Base-by-base conservation (phyloP, 2,329 filamentous ascomycete species). In the Phaeoacremonium minimum region DNA sequence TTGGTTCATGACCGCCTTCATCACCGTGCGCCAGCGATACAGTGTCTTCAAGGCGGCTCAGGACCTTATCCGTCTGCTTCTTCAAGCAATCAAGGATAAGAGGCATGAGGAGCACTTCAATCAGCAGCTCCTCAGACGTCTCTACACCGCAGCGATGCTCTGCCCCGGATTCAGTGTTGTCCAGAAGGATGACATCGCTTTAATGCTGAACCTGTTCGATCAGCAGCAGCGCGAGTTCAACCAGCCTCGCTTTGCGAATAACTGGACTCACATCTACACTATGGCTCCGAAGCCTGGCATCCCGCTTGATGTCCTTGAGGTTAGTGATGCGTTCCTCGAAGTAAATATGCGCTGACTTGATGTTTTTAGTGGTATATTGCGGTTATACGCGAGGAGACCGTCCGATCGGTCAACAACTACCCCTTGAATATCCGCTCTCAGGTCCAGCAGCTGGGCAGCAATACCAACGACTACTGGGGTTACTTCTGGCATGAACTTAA, bases 131-230 rank as follows among this genome's bases (percentile, higher is more conserved):
- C 58, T 75, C 19, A 66, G 67, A 42, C 74, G 78, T 9, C 58
- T 83, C 18, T 59, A 67, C 29, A 58, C 57, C 8, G 64, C 75
- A 2, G 70, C 70, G 15, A 67, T 83, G 59, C 55, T 60, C 4
- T 84, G 80, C 48, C 66, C 70, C 3, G 80, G 78, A 2, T 83
- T 84, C 51, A 78, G 74, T 4, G 61, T 73, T 2, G 43, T 69
- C n/a, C 74, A 77, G 63, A 83, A 82, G 57, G 74, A 80, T 46
- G 71, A 77, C 46, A 63, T 83, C 44, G 66, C 71, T 6, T 65
- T 47, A 35, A 35, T 65, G n/a, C 58, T 58, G 4, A 51, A 55
- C 13, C 47, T 76, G 43, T 29, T 50, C 1, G 56, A 65, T 1
- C 31, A 43, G 13, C 59, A 63, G 32, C 44, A 60, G 33, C 51